Evolutionary conservation across 1,284 basidiomycete species (phyloP).

Genomic region (Pseudozyma flocculosa): DNA sequence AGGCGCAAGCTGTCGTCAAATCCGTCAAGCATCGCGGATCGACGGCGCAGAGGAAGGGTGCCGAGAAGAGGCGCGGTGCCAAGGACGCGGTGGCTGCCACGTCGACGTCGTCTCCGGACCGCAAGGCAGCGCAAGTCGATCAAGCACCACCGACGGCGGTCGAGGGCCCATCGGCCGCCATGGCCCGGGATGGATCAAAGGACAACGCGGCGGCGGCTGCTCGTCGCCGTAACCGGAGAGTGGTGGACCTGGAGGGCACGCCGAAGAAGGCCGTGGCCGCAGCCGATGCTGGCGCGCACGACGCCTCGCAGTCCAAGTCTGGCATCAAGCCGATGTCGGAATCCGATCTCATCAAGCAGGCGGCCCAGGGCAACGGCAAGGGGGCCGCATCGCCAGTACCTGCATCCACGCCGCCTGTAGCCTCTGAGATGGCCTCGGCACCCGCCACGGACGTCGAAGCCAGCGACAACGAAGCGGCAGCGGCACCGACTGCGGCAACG

Average conservation of each 20-base stretch:
- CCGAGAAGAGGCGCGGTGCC: not conserved
- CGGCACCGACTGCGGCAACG: no score
- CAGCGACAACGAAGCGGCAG: no score
- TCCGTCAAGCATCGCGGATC: not conserved
- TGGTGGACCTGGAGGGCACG: constrained; percentile 27
- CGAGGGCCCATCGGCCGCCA: not conserved
- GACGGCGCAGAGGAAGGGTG: not conserved
- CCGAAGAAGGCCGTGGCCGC: constrained; percentile 9
- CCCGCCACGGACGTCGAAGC: not conserved
- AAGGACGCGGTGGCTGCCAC: not conserved
- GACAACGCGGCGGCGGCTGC: not conserved
- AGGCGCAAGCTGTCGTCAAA: not conserved
- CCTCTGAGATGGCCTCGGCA: not conserved
- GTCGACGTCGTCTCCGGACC: not conserved
- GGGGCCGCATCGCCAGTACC: no score
- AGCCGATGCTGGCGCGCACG: not conserved
- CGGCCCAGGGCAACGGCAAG: constrained; percentile 5
- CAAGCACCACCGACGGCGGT: no score
- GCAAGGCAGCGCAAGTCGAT: no score
- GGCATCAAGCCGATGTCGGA: constrained; percentile 15
- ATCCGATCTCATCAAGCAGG: constrained; percentile 35
- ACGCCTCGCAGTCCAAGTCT: no score
- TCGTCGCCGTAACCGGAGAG: constrained; percentile 20
- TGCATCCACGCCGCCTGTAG: no score
- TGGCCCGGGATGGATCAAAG: constrained; percentile 5